Percentiles rank a stretch among this genome's conserved stretches.
These are phyloP conservation scores for Chenopodium quinoa DNA, from an alignment of 148 eudicot genomes.

Conservation along the genomic window DNA sequence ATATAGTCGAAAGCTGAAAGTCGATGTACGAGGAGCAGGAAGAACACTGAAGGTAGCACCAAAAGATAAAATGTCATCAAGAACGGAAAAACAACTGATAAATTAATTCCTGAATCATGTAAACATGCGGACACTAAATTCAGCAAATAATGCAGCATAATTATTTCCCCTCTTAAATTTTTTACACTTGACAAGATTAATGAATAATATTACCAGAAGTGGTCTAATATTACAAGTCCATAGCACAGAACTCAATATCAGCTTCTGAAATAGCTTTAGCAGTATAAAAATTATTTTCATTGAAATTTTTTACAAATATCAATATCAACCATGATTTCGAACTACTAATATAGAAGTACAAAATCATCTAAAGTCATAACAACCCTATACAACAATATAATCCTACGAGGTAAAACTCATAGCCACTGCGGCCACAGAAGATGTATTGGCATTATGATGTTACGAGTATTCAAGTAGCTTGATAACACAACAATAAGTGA, in stretches of 20 bases:
- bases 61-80: background rate
- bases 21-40: background rate
- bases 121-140: background rate
- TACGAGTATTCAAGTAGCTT: background rate
- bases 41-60: background rate
- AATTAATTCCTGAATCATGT: background rate
- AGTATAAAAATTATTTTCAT: background rate
- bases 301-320: no score
- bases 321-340: background rate
- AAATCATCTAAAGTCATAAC: background rate
- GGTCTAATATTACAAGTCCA: background rate
- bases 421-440: background rate
- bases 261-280: background rate
- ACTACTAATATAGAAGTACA: background rate
- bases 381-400: slow-evolving; percentile 7
- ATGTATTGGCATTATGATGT: background rate
- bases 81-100: background rate
- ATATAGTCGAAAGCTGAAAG: background rate
- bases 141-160: background rate
- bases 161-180: background rate
- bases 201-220: background rate
- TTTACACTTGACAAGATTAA: background rate
- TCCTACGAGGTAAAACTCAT: background rate
- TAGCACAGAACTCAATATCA: background rate
- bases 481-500: background rate